These are phyloP conservation scores for Wickerhamiella spandovensis DNA, from an alignment of 805 yeast species.

Conservation along the genomic window DNA sequence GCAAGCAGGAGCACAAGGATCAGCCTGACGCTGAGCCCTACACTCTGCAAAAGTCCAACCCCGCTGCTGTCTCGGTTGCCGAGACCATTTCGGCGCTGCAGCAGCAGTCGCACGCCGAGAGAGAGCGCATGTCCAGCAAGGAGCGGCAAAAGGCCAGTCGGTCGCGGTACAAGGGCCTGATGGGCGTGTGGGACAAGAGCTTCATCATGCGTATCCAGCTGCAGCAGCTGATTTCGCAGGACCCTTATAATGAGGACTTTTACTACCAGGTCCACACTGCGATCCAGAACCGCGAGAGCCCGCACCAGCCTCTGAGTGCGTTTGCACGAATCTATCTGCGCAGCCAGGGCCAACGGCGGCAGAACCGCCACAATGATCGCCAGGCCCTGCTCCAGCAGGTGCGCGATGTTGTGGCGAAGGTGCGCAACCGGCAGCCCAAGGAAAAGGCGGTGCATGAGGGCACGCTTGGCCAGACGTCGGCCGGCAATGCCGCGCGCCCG, in stretches of 20 bases:
- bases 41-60: background rate
- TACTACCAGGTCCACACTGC: slow-evolving; percentile 86
- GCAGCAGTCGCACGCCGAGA: slow-evolving; percentile 1
- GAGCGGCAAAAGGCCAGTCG: background rate
- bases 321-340: slow-evolving; percentile 87
- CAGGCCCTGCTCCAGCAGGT: slow-evolving; percentile 96
- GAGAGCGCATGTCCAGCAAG: background rate
- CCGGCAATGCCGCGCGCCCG: slow-evolving; percentile 13
- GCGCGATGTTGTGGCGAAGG: slow-evolving; percentile 89
- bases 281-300: slow-evolving; percentile 45
- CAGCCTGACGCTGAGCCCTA: background rate
- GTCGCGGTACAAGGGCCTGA: slow-evolving; percentile 61
- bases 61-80: background rate
- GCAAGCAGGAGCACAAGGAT: background rate
- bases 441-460: slow-evolving; percentile 61
- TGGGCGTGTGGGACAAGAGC: slow-evolving; percentile 96
- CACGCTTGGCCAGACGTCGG: slow-evolving; percentile 47
- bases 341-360: slow-evolving; percentile 52
- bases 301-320: slow-evolving; percentile 48
- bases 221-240: slow-evolving; percentile 91
- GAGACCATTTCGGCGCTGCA: background rate
- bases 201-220: slow-evolving; percentile 88
- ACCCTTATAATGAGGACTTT: slow-evolving; percentile 93
- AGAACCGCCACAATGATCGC: slow-evolving; percentile 38
- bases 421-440: slow-evolving; percentile 63